Conservation (phyloP, 2,329 filamentous ascomycete genomes). For the Colletotrichum incanum region DNA sequence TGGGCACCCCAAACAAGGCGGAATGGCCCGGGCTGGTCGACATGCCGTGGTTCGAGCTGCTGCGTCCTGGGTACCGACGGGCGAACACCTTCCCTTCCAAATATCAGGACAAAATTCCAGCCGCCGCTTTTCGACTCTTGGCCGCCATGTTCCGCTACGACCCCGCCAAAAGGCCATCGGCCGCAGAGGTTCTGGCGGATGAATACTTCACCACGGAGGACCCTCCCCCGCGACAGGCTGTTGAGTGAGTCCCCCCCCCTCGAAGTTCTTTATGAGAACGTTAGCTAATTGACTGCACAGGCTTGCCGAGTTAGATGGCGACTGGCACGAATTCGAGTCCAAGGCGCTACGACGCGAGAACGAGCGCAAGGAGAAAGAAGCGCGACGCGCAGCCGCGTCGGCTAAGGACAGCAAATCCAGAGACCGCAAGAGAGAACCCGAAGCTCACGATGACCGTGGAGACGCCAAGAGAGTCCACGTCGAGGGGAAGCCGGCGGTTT, state of each 20-base stretch:
- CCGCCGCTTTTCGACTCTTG: conserved; percentile 87
- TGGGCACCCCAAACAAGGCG: conserved; percentile 87
- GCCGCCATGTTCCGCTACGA: conserved; percentile 91
- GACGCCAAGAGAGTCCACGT: conserved; percentile 51
- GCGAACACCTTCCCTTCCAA: conserved; percentile 85
- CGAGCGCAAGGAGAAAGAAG: conserved; percentile 75
- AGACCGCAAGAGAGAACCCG: conserved; percentile 59
- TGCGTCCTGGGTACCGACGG: conserved; percentile 82
- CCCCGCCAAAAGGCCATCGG: conserved; percentile 85
- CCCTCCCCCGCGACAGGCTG: conserved; percentile 81
- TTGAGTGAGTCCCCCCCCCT: conserved; percentile 75
- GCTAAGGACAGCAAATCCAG: conserved; percentile 54
- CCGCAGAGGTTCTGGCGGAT: conserved; percentile 87
- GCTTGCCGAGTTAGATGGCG: conserved; percentile 85
- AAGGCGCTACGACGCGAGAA: conserved; percentile 95
- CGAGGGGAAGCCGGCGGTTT: conserved; percentile 32
- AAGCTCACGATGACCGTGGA: conserved; percentile 50
- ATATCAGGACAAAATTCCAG: conserved; percentile 83
- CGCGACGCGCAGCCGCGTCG: conserved; percentile 57
- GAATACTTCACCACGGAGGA: conserved; percentile 90
- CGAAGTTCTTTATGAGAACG: conserved; percentile 15
- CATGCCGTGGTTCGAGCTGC: conserved; percentile 96
- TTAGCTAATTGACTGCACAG: conserved; percentile 61
- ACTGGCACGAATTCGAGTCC: conserved; percentile 99
- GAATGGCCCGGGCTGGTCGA: conserved; percentile 94